Evolutionary conservation across 2,329 filamentous ascomycete species (phyloP), one percentile per base, ranked within the genome.

Genomic region (Colletotrichum lindemuthianum): DNA sequence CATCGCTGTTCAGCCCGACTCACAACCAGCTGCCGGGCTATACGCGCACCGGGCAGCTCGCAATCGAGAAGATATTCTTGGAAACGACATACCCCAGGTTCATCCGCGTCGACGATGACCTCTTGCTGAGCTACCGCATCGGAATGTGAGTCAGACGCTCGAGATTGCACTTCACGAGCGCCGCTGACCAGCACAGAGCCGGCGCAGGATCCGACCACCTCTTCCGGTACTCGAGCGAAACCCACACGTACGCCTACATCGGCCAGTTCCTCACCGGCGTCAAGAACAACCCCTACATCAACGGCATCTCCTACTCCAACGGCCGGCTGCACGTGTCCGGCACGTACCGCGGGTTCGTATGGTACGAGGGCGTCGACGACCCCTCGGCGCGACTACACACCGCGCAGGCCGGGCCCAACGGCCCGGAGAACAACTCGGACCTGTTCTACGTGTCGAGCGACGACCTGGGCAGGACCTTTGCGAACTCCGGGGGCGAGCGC

Each of bases 401-500:
- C 7, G 59, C 49, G 2, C 63, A 66, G 7, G 63, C 63, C 5
- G 63, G 63, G 9, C 63, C 63, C 8, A 66, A 66, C 12, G 63
- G 63, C 3, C 59, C 60, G n/a, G 63, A 66, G 34, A 66, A 66
- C 9, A 66, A 66, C 34, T 52, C 64, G 36, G 45, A 59, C 52
- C 44, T 66, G 16, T 66, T 63, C 49, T 66, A 66, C 60, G 58
- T 65, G 10, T 43, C 36, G 33, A 66, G 63, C 48, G 63, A 64
- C 6, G 63, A 66, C 16, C 48, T 51, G 0, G 63, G 63, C 0
- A 49, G 54, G 36, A 64, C 60, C 0, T 64, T 63, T 44, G 36
- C 49, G 16, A 66, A 59, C 36, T 48, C 41, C 2, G n/a, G n/a
- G 1, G 63, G 59, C 47, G 53, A 66, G 12, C 39, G 54, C 10